A percentile compares a stretch with the other conserved stretches of the same genome.
phyloP scores from a whole-genome alignment of 768 basidiomycete species.

The Leccinum truebloodii region DNA sequence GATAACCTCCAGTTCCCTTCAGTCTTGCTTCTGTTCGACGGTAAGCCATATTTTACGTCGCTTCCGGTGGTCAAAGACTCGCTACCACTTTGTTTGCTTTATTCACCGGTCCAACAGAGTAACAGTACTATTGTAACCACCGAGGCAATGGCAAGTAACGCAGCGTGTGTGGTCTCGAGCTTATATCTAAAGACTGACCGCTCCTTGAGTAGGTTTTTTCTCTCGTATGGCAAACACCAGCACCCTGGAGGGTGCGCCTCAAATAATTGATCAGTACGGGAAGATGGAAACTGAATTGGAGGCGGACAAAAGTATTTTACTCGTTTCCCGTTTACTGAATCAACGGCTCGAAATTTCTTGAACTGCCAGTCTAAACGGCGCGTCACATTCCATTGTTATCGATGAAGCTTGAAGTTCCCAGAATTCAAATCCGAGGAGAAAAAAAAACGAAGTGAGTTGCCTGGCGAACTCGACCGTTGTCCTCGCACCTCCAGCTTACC shows the following conservation, averaged over 20 bases:
- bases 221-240: not conserved
- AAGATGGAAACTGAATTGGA: not conserved
- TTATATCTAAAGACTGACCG: not conserved
- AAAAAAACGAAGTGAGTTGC: not conserved
- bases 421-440: not conserved
- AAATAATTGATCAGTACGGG: too few relatives aligned
- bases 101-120: not conserved
- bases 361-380: not conserved
- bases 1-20: too few relatives aligned
- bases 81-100: not conserved
- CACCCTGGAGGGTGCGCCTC: too few relatives aligned
- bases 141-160: not conserved
- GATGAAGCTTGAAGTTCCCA: not conserved
- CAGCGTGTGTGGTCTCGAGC: not conserved
- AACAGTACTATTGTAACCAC: not conserved
- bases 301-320: not conserved
- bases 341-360: not conserved
- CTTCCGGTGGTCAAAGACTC: not conserved
- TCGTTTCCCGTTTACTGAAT: not conserved
- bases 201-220: not conserved
- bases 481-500: not conserved
- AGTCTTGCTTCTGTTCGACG: too few relatives aligned
- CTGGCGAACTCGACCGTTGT: not conserved
- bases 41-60: not conserved
- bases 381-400: not conserved